Evolutionary conservation across 768 basidiomycete genomes (phyloP).

Genomic region (Leucosporidium yakuticum): DNA sequence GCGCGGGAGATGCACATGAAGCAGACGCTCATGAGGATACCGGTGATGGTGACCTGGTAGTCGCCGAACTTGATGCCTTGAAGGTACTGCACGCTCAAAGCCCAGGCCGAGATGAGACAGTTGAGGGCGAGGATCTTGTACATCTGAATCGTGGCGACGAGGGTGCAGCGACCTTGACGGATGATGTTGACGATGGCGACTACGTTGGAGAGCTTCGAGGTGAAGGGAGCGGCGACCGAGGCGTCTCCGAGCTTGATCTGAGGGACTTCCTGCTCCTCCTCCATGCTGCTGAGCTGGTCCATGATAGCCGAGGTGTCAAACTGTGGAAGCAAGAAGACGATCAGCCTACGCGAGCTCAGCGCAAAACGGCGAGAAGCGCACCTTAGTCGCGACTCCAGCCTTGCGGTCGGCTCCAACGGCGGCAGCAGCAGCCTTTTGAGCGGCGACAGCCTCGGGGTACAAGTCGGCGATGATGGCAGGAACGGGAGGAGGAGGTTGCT

Average conservation of each 20-base stretch:
- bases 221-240: conserved; percentile 97
- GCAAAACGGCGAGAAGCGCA: conserved; percentile 42
- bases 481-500: conserved; percentile 87
- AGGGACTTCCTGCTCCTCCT: conserved; percentile 84
- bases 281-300: conserved; percentile 82
- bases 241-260: conserved; percentile 99
- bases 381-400: conserved; percentile 87
- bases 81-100: conserved; percentile 90
- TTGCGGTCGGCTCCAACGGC: conserved; percentile 61
- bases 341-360: conserved; percentile 3
- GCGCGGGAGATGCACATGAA: conserved; percentile 97
- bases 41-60: conserved; percentile 94
- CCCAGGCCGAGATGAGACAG: conserved; percentile 98
- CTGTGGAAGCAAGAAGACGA: conserved; percentile 46
- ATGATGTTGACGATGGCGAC: conserved; percentile 95
- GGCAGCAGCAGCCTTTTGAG: conserved; percentile 73
- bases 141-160: conserved; percentile 99
- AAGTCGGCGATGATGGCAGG: conserved; percentile 79
- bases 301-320: conserved; percentile 75
- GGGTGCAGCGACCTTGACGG: conserved; percentile 94
- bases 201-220: conserved; percentile 95
- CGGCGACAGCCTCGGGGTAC: conserved; percentile 83
- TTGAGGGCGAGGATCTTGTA: conserved; percentile 98
- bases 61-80: conserved; percentile 99
- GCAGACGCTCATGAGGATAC: conserved; percentile 95